A percentile compares a stretch with the other conserved stretches of the same genome.
phyloP scores from a whole-genome alignment of 768 basidiomycete genomes.

The Sarcodon sp. region DNA sequence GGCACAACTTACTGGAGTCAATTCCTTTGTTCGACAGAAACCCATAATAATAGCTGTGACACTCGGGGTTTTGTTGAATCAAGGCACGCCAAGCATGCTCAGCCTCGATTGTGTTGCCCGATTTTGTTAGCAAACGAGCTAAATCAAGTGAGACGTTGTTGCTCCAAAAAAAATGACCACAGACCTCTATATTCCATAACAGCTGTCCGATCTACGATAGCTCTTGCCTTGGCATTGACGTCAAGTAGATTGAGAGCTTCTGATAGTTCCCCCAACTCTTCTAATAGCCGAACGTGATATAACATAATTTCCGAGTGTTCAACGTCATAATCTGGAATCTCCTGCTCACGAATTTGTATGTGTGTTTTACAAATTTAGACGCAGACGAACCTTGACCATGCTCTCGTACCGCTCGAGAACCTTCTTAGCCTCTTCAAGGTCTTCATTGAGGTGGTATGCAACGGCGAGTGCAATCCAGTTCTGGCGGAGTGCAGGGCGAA shows the following conservation, averaged over 20 bases:
- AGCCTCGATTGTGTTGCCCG: constrained; percentile 52
- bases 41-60: constrained; percentile 65
- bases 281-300: constrained; percentile 63
- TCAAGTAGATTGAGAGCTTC: constrained; percentile 57
- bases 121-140: constrained; percentile 73
- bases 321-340: constrained; percentile 64
- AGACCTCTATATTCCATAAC: constrained; percentile 60
- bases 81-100: constrained; percentile 71
- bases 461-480: constrained; percentile 89
- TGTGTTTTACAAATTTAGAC: background rate
- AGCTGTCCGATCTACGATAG: constrained; percentile 58
- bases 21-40: constrained; percentile 57
- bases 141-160: constrained; percentile 3
- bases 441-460: constrained; percentile 76
- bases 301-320: constrained; percentile 78
- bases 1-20: constrained; percentile 38
- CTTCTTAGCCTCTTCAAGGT: constrained; percentile 53
- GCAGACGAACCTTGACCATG: constrained; percentile 49
- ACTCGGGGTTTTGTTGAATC: constrained; percentile 79
- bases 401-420: constrained; percentile 62
- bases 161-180: constrained; percentile 1
- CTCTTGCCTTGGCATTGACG: constrained; percentile 42
- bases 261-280: constrained; percentile 52
- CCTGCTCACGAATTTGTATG: constrained; percentile 25
- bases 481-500: constrained; percentile 73